These are phyloP conservation scores for Suhomyces xylopsoci DNA, from an alignment of 805 yeast species.

Conservation along the genomic window DNA sequence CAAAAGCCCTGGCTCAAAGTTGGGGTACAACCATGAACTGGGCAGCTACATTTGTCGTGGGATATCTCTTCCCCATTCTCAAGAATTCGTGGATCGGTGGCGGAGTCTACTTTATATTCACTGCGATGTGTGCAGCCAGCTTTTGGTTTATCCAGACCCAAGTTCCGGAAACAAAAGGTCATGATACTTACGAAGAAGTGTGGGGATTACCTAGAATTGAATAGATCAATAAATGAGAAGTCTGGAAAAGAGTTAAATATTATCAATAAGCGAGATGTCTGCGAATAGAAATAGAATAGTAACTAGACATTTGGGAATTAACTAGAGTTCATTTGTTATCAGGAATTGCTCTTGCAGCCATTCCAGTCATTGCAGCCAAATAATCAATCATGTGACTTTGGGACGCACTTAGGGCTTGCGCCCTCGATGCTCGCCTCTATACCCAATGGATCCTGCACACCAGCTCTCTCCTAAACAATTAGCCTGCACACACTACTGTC, in stretches of 20 bases:
- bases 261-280: slow-evolving; percentile 44
- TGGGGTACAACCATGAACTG: slow-evolving; percentile 90
- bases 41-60: slow-evolving; percentile 82
- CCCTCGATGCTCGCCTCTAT: neutral
- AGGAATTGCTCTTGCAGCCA: neutral
- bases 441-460: neutral
- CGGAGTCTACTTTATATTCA: slow-evolving; percentile 70
- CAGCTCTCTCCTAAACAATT: too few relatives aligned
- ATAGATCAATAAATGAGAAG: neutral
- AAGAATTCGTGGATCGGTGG: slow-evolving; percentile 65
- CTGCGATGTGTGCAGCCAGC: slow-evolving; percentile 52
- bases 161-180: slow-evolving; percentile 80
- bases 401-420: neutral
- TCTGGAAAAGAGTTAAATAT: too few relatives aligned
- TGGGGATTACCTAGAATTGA: slow-evolving; percentile 43
- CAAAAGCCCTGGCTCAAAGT: slow-evolving; percentile 85
- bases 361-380: neutral
- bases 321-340: neutral
- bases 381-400: neutral
- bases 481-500: neutral
- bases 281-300: slow-evolving; percentile 37
- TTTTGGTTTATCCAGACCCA: slow-evolving; percentile 42
- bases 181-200: slow-evolving; percentile 57
- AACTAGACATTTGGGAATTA: too few relatives aligned
- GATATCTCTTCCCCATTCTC: slow-evolving; percentile 74